A percentile compares a stretch with the other conserved stretches of the same genome.
These are phyloP conservation scores for Pythium plurisporium DNA, from an alignment of 352 stramenopile genomes.

Conservation along the genomic window DNA sequence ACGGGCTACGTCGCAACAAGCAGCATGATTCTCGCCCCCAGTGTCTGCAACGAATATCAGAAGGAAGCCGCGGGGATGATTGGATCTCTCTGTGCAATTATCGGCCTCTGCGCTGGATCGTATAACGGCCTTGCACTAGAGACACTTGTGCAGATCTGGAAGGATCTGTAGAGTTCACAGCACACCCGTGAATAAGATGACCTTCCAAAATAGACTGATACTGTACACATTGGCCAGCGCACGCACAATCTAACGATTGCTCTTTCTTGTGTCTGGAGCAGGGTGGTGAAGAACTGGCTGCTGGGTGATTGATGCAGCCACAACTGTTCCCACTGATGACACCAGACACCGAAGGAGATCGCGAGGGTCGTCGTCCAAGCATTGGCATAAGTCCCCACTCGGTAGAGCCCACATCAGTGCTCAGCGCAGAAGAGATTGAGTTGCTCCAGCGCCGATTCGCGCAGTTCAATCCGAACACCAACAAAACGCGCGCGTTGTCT, in stretches of 20 bases:
- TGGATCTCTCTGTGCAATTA: conserved; percentile 59
- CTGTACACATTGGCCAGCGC: conserved; percentile 1
- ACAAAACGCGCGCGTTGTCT: conserved; percentile 34
- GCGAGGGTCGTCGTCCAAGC: background rate
- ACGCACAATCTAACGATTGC: background rate
- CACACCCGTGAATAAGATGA: background rate
- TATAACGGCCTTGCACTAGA: conserved; percentile 76
- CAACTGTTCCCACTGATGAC: background rate
- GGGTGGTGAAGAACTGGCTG: too few species aligned
- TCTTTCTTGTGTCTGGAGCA: too few species aligned
- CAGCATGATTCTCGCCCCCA: conserved; percentile 71
- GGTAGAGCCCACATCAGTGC: conserved; percentile 29
- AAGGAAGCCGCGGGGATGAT: conserved; percentile 79
- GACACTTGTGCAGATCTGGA: conserved; percentile 48
- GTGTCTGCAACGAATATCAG: conserved; percentile 69
- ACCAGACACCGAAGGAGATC: background rate
- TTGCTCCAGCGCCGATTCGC: conserved; percentile 50
- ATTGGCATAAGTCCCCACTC: conserved; percentile 20
- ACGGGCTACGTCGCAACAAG: conserved; percentile 79
- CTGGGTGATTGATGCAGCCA: conserved; percentile 1
- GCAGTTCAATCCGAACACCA: conserved; percentile 33
- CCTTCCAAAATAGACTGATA: conserved; percentile 4
- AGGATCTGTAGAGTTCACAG: conserved; percentile 9
- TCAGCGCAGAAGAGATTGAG: conserved; percentile 48
- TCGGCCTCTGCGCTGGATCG: conserved; percentile 66